Percentiles rank a stretch among this genome's conserved stretches.
phyloP scores from a whole-genome alignment of 148 eudicot genomes.

The Amaranthus palmeri region DNA sequence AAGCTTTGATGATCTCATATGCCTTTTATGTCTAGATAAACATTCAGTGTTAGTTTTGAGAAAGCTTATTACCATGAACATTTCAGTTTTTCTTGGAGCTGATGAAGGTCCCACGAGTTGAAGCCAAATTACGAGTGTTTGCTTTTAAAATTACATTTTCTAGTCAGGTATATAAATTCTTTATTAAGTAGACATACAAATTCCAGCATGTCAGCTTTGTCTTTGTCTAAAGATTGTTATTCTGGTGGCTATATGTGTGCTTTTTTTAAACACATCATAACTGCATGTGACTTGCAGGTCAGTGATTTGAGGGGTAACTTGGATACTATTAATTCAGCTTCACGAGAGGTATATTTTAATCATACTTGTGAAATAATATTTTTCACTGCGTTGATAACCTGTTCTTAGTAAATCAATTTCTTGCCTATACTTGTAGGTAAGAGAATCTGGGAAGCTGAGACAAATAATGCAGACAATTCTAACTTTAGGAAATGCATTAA shows the following conservation, averaged over 20 bases:
- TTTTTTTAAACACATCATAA: background rate
- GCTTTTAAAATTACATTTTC: slow-evolving; percentile 82
- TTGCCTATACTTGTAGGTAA: slow-evolving; percentile 49
- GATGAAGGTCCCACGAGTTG: slow-evolving; percentile 97
- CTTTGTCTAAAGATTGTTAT: background rate
- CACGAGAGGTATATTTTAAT: slow-evolving; percentile 64
- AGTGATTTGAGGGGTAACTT: slow-evolving; percentile 67
- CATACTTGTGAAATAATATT: slow-evolving; percentile 1
- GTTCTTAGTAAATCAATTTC: slow-evolving; percentile 3
- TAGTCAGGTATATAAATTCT: slow-evolving; percentile 52
- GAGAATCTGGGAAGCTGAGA: slow-evolving; percentile 78
- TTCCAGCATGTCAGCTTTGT: background rate
- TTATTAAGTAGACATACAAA: background rate
- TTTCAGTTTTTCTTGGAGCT: slow-evolving; percentile 93
- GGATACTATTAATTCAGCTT: slow-evolving; percentile 70
- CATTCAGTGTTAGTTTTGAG: slow-evolving; percentile 21
- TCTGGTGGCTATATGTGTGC: background rate
- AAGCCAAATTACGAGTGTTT: slow-evolving; percentile 91
- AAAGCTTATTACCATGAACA: slow-evolving; percentile 18
- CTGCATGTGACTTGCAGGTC: slow-evolving; percentile 42
- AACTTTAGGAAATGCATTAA: slow-evolving; percentile 93
- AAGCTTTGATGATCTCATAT: slow-evolving; percentile 13
- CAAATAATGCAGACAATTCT: slow-evolving; percentile 98
- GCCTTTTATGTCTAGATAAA: background rate
- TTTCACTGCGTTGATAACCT: background rate